Conservation (phyloP, 1,139 yeast species). For the Pichia sp. region DNA sequence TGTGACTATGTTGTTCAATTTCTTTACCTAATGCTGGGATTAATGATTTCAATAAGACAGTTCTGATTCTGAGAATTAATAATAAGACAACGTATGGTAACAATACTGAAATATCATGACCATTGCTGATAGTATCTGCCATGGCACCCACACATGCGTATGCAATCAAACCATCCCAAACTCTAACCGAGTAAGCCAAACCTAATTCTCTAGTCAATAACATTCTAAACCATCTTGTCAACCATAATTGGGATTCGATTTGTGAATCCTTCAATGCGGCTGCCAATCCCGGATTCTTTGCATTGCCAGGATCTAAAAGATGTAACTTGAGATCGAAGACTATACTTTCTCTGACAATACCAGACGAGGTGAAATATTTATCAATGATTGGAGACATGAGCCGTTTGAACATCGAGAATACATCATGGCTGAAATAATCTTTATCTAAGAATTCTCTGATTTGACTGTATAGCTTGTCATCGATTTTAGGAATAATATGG, state of each 20-base stretch:
- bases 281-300: constrained; percentile 45
- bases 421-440: constrained; percentile 44
- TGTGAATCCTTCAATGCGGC: constrained; percentile 32
- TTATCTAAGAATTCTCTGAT: constrained; percentile 39
- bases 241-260: constrained; percentile 64
- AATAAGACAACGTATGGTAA: constrained; percentile 52
- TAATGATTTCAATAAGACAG: constrained; percentile 13
- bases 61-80: constrained; percentile 49
- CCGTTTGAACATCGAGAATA: constrained; percentile 45
- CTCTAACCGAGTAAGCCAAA: constrained; percentile 40
- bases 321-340: constrained; percentile 48
- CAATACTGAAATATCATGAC: constrained; percentile 36
- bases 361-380: constrained; percentile 39
- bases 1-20: neutral
- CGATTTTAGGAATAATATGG: constrained; percentile 20
- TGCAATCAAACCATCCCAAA: constrained; percentile 61
- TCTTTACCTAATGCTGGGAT: constrained; percentile 5
- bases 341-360: constrained; percentile 33
- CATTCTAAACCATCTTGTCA: constrained; percentile 61
- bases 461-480: constrained; percentile 19
- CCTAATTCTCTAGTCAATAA: constrained; percentile 61
- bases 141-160: constrained; percentile 27
- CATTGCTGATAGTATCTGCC: constrained; percentile 9
- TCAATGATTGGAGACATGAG: constrained; percentile 40
- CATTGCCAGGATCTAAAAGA: constrained; percentile 34